Evolutionary conservation across 2,329 filamentous ascomycete species (phyloP), one percentile per base, ranked within the genome.

Genomic region (Chaetomium strumarium): DNA sequence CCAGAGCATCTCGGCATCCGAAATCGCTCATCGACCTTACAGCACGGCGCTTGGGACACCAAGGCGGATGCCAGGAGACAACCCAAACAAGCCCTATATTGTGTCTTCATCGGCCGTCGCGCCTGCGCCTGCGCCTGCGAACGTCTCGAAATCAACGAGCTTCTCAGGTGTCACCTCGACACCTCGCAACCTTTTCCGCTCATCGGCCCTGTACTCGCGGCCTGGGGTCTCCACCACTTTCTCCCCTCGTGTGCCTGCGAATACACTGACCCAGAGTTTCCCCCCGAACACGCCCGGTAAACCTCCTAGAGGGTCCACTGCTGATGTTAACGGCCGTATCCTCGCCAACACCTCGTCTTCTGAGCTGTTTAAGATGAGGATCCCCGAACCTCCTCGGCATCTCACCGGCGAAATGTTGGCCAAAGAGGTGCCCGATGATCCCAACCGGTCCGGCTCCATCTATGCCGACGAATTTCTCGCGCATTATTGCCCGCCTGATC

Each of bases 401-500:
- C 69, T 83, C 30, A 79, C 75, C 13, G 80, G 79, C 55, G 79
- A 81, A 63, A 73, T 68, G 46, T 61, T 83, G 17, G 70, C 77
- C 8, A 75, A 75, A 56, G 74, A 78, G 62, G 70, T 83, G 0
- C 79, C 79, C 24, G 72, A 76, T 30, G 73, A 78, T 16, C 72
- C 76, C 62, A 73, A 73, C 45, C 70, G 75, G 11, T 72, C 74
- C 55, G 74, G 76, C 5, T 79, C 79, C 42, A 74, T 82, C 53
- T 83, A 83, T 54, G 79, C 80, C 30, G 79, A 82, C 60, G 77
- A 83, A 64, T 83, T 76, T 52, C 69, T 83, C 37, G 70, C 72
- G 1, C 75, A 82, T 54, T 74, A 80, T 31, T 81, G 79, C 59
- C 80, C 80, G 2, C 67, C 74, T 24, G 75, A 79, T 40, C 75